Percentiles rank a stretch among this genome's conserved stretches.
phyloP scores from a whole-genome alignment of 441 rosid species.

The Syzygium malaccense region DNA sequence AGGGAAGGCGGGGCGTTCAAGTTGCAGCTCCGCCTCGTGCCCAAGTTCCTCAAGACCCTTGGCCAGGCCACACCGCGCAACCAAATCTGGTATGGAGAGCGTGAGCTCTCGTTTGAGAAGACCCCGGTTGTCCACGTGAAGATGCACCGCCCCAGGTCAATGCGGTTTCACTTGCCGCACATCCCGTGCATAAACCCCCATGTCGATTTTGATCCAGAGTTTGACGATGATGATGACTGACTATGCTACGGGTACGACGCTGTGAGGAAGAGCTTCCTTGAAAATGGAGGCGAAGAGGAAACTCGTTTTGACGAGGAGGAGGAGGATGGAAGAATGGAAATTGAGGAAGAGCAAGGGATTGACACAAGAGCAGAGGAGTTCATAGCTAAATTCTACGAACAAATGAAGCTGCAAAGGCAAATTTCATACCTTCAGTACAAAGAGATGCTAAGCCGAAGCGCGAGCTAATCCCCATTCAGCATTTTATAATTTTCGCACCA shows the following conservation, averaged over 20 bases:
- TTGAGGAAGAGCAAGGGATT: no score
- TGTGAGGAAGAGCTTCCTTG: conserved; percentile 20
- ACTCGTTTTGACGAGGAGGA: neutral
- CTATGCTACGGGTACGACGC: conserved; percentile 14
- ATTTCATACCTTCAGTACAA: no score
- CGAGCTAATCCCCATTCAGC: no score
- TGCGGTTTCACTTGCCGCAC: conserved; percentile 30
- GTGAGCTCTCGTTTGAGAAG: conserved; percentile 73
- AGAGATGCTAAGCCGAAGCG: no score
- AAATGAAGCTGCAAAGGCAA: no score
- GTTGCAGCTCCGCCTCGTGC: conserved; percentile 39
- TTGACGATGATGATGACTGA: conserved; percentile 16
- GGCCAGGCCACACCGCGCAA: conserved; percentile 13
- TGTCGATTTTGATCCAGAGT: conserved; percentile 52
- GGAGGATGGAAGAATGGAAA: no score
- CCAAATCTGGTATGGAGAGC: conserved; percentile 34
- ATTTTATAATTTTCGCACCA: no score
- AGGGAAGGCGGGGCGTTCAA: conserved; percentile 68
- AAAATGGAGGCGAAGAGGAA: conserved; percentile 6
- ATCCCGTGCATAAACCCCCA: conserved; percentile 73
- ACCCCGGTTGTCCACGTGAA: conserved; percentile 64
- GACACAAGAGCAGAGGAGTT: no score
- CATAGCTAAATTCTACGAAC: no score
- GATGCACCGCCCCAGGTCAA: conserved; percentile 63
- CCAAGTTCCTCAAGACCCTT: conserved; percentile 49